Conservation (phyloP, 2,329 filamentous ascomycete genomes). For the Metarhizium album region DNA sequence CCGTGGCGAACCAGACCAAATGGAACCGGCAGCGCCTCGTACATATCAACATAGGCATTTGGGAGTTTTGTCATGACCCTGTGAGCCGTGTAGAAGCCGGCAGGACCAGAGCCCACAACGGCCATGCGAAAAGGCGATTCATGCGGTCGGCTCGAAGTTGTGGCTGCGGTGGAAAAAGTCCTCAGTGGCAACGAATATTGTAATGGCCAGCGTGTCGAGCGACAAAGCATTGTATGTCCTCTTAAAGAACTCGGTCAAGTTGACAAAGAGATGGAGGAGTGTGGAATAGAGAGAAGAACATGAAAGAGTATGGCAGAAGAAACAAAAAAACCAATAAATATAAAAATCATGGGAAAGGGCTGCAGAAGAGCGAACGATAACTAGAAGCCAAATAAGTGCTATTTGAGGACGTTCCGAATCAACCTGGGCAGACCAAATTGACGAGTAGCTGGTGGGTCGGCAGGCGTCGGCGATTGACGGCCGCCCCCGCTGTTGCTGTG, state of each 20-base stretch:
- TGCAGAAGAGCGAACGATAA: background rate
- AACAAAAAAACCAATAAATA: background rate
- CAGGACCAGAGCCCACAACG: conserved; percentile 85
- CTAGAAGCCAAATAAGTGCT: background rate
- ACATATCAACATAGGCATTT: conserved; percentile 80
- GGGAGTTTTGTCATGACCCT: conserved; percentile 68
- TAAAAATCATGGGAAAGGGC: too few species aligned
- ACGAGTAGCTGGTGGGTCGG: background rate
- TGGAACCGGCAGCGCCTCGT: conserved; percentile 83
- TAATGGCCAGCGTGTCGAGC: background rate
- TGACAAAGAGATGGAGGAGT: background rate
- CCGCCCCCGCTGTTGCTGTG: conserved; percentile 14
- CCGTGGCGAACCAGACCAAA: conserved; percentile 89
- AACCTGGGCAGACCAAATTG: too few species aligned
- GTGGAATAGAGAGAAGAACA: background rate
- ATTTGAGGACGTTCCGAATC: background rate
- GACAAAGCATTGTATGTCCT: background rate
- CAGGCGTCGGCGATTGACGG: background rate
- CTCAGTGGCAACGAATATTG: background rate
- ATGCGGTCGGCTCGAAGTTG: background rate
- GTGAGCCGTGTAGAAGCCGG: conserved; percentile 90
- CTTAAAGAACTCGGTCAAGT: background rate
- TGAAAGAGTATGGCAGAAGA: background rate
- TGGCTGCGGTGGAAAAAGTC: background rate
- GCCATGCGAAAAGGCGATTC: conserved; percentile 63